Base-by-base conservation (phyloP, 2,329 filamentous ascomycete genomes). In the Penicillium sp. region DNA sequence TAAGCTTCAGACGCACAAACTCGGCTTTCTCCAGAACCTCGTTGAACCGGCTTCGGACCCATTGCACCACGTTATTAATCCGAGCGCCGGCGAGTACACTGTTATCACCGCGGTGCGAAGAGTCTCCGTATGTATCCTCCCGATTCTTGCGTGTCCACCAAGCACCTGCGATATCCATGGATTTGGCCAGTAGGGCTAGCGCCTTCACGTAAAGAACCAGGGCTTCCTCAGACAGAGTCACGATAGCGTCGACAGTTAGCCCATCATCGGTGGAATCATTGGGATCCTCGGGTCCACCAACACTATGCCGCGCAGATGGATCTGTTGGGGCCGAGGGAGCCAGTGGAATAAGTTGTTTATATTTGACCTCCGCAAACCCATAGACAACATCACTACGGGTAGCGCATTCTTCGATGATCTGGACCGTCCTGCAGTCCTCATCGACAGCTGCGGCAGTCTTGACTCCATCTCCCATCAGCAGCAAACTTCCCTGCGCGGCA, bases 351-450 rank as follows among this genome's bases (percentile, higher is more conserved):
- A 99, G 85, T 77, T 99, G 95, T 78, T 96, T 95, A 79, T 96
- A 97, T 78, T 99, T 99, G 73, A 99, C 94, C 79, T 99, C 94
- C 6, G 95, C 95, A 78, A 99, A 98, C 3, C 94, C 93, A 75
- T 93, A 99, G 2, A 99, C 93, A 50, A 97, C 95, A 76, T 99
- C 93, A 73, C 93, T 97, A 42, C 93, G 86, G 35, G 93, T 95
- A 1, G 95, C 95, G 66, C 92, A 90, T 70, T 98, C 93, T 76
- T 99, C 94, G 60, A 98, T 93, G 49, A 87, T 85, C 72, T 93
- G 90, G 2, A 94, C 88, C 44, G 91, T 88, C 66, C 86, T 87
- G 17, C 85, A 83, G 73, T 98, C 95, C 72, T 97, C 93, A 66
- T 97, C 93, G 22, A 88, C 80, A 3, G 85, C 84, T 3, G 81